These are phyloP conservation scores for Cyclotella cryptica DNA, from an alignment of 108 stramenopile genomes.

Conservation along the genomic window DNA sequence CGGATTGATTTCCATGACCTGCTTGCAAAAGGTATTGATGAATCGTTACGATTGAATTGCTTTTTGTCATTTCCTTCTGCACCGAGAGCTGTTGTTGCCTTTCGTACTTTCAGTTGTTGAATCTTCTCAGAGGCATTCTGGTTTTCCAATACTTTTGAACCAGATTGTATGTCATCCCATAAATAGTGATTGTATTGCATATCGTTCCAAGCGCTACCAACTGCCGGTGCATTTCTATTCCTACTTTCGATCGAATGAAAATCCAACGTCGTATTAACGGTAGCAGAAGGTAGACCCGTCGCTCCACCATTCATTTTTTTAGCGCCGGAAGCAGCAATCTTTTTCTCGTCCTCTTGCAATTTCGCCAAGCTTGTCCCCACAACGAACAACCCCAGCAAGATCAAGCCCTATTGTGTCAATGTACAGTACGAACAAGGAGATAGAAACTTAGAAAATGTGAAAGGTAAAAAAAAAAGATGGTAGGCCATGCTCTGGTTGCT, in stretches of 20 bases:
- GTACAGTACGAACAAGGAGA: no score
- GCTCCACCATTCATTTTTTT: constrained; percentile 11
- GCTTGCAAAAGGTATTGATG: background rate
- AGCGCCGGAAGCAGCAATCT: background rate
- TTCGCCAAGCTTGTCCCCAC: constrained; percentile 58
- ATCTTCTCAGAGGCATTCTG: background rate
- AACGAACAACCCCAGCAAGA: constrained; percentile 63
- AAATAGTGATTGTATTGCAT: constrained; percentile 1
- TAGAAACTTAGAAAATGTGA: no score
- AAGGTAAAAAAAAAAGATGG: no score
- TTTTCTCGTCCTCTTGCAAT: constrained; percentile 35
- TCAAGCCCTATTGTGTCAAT: constrained; percentile 40
- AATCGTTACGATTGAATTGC: background rate
- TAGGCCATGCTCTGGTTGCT: no score
- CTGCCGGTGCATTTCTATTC: no score
- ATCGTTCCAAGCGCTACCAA: background rate
- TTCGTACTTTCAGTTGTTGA: background rate
- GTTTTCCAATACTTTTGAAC: background rate
- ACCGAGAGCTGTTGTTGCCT: background rate
- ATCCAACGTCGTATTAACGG: background rate
- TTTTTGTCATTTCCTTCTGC: background rate
- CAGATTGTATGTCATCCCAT: background rate
- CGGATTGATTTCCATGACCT: constrained; percentile 11
- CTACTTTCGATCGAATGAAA: background rate
- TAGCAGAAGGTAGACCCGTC: constrained; percentile 4